Percentiles rank a stretch among this genome's conserved stretches.
Evolutionary conservation across 441 rosid species (phyloP).

Genomic region (Erodium moschatum): DNA sequence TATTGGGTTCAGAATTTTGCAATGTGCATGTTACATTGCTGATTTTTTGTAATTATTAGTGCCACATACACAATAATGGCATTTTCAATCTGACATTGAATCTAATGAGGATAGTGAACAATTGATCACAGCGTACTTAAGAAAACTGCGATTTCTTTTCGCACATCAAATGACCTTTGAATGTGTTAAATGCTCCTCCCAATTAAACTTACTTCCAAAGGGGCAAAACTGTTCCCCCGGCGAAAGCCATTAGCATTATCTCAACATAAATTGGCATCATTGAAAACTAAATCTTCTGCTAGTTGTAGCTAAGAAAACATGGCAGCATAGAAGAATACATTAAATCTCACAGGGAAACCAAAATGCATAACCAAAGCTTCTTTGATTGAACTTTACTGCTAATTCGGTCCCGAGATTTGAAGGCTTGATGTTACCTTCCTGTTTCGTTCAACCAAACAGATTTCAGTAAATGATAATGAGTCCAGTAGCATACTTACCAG

Average conservation of each 20-base stretch:
- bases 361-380: not conserved
- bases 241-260: too few species aligned
- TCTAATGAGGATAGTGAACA: not conserved
- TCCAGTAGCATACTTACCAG: conserved; percentile 35
- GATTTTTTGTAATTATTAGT: not conserved
- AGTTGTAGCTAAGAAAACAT: not conserved
- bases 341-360: not conserved
- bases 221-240: too few species aligned
- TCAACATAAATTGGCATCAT: too few species aligned
- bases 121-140: not conserved
- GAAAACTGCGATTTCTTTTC: not conserved
- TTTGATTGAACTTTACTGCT: not conserved
- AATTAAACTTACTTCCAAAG: not conserved
- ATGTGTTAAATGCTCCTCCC: not conserved
- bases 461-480: not conserved
- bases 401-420: not conserved
- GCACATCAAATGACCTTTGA: not conserved
- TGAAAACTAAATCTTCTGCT: too few species aligned
- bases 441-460: conserved; percentile 5
- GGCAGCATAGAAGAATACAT: not conserved
- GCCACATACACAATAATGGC: not conserved
- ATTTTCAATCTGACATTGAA: not conserved
- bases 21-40: not conserved
- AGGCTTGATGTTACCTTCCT: not conserved
- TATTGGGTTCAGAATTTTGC: not conserved